Percentiles rank a stretch among this genome's conserved stretches.
Conservation (phyloP, 2,329 filamentous ascomycete species). For the Diplodia corticola region DNA sequence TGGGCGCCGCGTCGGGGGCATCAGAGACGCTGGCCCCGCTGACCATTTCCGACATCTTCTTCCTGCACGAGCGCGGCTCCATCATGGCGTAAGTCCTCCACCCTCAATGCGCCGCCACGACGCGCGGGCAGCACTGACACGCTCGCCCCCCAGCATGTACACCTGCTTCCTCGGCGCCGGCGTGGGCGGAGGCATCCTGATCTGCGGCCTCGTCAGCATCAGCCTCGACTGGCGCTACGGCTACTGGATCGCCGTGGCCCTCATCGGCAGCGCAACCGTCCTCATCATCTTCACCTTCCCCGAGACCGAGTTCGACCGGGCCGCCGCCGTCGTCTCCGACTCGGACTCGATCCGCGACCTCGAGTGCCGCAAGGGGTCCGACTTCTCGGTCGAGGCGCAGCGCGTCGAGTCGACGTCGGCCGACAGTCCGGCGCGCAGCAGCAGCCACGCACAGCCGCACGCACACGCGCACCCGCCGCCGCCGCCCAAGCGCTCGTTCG, state of each 20-base stretch:
- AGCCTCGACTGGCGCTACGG: conserved; percentile 53
- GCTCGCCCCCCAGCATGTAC: conserved; percentile 26
- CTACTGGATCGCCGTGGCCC: conserved; percentile 53
- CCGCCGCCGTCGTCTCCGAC: conserved; percentile 14
- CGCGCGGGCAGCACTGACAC: neutral
- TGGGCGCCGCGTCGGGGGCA: conserved; percentile 57
- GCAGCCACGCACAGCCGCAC: too few species aligned
- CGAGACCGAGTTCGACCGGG: conserved; percentile 53
- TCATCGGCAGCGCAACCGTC: conserved; percentile 52
- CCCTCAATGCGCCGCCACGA: neutral
- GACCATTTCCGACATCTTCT: conserved; percentile 58
- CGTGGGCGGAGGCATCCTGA: conserved; percentile 34
- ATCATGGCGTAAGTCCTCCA: conserved; percentile 54
- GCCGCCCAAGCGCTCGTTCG: neutral
- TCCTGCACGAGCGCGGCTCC: conserved; percentile 56
- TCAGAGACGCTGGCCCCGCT: conserved; percentile 53
- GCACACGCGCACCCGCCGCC: neutral
- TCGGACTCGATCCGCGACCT: neutral
- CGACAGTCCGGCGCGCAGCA: neutral
- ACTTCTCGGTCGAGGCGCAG: conserved; percentile 15
- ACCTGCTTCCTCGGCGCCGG: conserved; percentile 31
- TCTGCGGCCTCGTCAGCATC: conserved; percentile 50
- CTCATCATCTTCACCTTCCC: conserved; percentile 57
- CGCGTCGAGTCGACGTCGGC: conserved; percentile 24
- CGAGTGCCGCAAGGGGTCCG: neutral